Percentiles rank a stretch among this genome's conserved stretches.
Evolutionary conservation across 106 monocot species (phyloP).

Genomic region (Amphibolis antarctica): DNA sequence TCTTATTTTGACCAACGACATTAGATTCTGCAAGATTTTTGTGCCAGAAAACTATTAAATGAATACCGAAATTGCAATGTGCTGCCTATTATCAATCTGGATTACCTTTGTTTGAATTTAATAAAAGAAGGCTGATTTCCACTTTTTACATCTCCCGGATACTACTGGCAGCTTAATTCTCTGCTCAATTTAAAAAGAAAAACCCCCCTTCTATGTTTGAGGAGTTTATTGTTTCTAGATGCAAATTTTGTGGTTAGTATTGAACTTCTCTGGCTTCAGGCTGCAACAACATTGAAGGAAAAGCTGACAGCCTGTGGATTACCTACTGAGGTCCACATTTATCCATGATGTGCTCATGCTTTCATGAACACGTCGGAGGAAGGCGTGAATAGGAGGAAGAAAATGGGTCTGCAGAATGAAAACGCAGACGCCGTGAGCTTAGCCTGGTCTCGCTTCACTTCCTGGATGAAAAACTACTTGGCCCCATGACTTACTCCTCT

Average conservation of each 20-base stretch:
- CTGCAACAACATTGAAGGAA: constrained; percentile 65
- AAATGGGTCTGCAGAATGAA: constrained; percentile 67
- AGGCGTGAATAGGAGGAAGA: constrained; percentile 71
- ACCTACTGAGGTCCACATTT: constrained; percentile 64
- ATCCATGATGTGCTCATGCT: constrained; percentile 63
- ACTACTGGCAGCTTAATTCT: too few species aligned
- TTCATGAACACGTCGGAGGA: constrained; percentile 74
- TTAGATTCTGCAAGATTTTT: background rate
- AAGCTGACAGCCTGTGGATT: constrained; percentile 60
- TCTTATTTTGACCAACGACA: background rate
- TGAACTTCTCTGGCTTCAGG: constrained; percentile 25
- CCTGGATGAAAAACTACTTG: constrained; percentile 74
- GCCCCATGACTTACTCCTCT: background rate
- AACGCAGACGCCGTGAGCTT: constrained; percentile 37
- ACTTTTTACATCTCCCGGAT: too few species aligned
- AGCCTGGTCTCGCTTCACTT: constrained; percentile 80
- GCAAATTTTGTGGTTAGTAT: background rate
- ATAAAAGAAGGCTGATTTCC: too few species aligned
- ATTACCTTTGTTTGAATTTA: too few species aligned
- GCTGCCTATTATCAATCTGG: too few species aligned
- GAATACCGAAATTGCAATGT: too few species aligned
- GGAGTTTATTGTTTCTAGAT: too few species aligned
- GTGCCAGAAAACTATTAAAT: background rate
- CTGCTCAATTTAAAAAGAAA: too few species aligned
- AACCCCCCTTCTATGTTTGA: too few species aligned